Conservation (phyloP, 2,329 filamentous ascomycete genomes). For the Sporothrix pseudoabietina region DNA sequence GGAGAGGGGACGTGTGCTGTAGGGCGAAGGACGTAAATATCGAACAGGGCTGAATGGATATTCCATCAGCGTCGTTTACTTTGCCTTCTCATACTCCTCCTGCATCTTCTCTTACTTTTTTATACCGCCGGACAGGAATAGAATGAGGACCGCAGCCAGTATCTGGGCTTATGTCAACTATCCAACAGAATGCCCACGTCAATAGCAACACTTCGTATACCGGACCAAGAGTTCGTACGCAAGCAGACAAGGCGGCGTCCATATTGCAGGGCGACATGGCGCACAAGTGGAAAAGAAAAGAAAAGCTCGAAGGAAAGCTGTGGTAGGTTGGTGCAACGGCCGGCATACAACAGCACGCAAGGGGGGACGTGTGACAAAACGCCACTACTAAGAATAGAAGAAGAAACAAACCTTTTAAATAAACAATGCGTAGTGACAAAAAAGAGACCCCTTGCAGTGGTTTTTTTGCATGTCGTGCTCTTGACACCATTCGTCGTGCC, state of each 20-base stretch:
- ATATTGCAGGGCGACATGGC: background rate
- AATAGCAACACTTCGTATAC: background rate
- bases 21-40: background rate
- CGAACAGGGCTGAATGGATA: background rate
- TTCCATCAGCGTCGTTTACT: background rate
- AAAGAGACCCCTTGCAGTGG: background rate
- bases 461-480: background rate
- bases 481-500: constrained; percentile 9
- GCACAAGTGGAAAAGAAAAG: background rate
- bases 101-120: background rate
- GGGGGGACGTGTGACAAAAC: background rate
- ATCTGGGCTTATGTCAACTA: background rate
- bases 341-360: background rate
- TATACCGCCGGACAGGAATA: background rate
- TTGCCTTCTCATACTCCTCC: background rate
- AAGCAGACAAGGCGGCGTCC: background rate
- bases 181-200: background rate
- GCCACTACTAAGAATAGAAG: background rate
- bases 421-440: background rate
- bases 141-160: background rate
- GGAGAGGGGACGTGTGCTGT: background rate
- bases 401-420: background rate
- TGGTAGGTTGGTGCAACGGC: background rate
- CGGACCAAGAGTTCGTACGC: background rate
- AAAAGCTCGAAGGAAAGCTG: background rate